phyloP scores from a whole-genome alignment of 2,329 filamentous ascomycete species.

The Fusarium palustre region DNA sequence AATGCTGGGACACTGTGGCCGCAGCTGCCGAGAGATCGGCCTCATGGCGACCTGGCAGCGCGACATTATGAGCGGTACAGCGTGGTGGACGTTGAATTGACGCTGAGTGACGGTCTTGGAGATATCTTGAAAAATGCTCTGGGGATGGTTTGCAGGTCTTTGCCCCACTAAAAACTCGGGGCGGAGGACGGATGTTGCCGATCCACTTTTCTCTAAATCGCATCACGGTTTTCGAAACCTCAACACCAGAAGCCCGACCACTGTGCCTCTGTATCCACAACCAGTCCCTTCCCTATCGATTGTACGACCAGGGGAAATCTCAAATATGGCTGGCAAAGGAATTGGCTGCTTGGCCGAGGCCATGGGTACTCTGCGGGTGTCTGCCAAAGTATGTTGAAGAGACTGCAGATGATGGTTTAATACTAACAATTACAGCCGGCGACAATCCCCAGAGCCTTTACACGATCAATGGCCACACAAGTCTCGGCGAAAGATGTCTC shows the following conservation, averaged over 20 bases:
- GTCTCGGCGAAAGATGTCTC: slow-evolving; percentile 53
- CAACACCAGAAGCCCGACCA: slow-evolving; percentile 15
- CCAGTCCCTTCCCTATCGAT: slow-evolving; percentile 15
- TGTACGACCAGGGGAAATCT: neutral
- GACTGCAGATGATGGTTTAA: slow-evolving; percentile 13
- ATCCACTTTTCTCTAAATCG: slow-evolving; percentile 42
- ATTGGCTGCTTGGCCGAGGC: slow-evolving; percentile 65
- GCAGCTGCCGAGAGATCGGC: slow-evolving; percentile 67
- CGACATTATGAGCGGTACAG: slow-evolving; percentile 61
- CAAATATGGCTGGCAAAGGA: slow-evolving; percentile 60
- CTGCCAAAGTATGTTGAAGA: slow-evolving; percentile 53
- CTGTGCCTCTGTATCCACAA: slow-evolving; percentile 14
- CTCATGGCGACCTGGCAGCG: slow-evolving; percentile 68
- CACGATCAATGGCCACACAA: slow-evolving; percentile 69
- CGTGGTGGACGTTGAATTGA: slow-evolving; percentile 24
- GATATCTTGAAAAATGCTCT: slow-evolving; percentile 49
- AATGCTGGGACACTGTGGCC: slow-evolving; percentile 51
- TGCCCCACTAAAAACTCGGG: slow-evolving; percentile 49
- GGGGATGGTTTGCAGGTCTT: slow-evolving; percentile 26
- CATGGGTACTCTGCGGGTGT: slow-evolving; percentile 62
- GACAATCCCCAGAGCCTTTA: slow-evolving; percentile 55
- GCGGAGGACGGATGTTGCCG: slow-evolving; percentile 47
- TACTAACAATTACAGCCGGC: slow-evolving; percentile 49
- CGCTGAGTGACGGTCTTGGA: slow-evolving; percentile 23
- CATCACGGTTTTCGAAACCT: slow-evolving; percentile 47